Conservation (phyloP, 2,329 filamentous ascomycete species). For the Diplocarpon rosae region DNA sequence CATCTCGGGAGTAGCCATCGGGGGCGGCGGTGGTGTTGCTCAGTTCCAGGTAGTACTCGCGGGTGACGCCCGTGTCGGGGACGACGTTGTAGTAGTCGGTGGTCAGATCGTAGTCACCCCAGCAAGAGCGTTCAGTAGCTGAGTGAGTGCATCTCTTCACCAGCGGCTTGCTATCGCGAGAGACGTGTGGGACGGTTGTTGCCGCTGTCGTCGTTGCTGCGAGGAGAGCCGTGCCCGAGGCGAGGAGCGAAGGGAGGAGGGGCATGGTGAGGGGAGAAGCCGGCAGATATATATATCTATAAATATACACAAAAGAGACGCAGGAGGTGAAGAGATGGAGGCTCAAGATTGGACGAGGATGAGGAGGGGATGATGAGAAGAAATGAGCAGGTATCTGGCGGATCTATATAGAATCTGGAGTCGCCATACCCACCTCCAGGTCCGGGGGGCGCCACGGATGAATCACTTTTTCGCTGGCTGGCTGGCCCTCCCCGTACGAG, state of each 20-base stretch:
- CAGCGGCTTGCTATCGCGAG: slow-evolving; percentile 1
- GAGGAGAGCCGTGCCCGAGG: slow-evolving; percentile 7
- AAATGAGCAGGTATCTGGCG: background rate
- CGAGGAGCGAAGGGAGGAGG: slow-evolving; percentile 6
- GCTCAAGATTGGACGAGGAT: background rate
- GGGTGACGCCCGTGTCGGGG: slow-evolving; percentile 36
- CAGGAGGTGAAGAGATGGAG: background rate
- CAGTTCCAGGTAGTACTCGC: slow-evolving; percentile 28
- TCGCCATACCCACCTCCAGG: background rate
- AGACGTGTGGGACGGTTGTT: slow-evolving; percentile 8
- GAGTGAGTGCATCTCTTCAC: slow-evolving; percentile 16
- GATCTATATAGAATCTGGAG: slow-evolving; percentile 1
- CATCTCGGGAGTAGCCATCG: slow-evolving; percentile 24
- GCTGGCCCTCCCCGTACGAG: too few species aligned
- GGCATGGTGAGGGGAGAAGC: slow-evolving; percentile 11
- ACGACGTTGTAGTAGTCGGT: slow-evolving; percentile 31
- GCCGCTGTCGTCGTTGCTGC: slow-evolving; percentile 10
- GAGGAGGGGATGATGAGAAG: background rate
- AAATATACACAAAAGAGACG: background rate
- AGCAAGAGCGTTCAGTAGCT: slow-evolving; percentile 23
- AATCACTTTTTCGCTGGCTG: too few species aligned
- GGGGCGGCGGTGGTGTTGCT: slow-evolving; percentile 21
- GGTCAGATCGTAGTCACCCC: slow-evolving; percentile 39
- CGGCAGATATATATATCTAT: too few species aligned
- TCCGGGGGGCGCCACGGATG: background rate